phyloP scores from a whole-genome alignment of 768 basidiomycete genomes.

The Lactarius hengduanensis region DNA sequence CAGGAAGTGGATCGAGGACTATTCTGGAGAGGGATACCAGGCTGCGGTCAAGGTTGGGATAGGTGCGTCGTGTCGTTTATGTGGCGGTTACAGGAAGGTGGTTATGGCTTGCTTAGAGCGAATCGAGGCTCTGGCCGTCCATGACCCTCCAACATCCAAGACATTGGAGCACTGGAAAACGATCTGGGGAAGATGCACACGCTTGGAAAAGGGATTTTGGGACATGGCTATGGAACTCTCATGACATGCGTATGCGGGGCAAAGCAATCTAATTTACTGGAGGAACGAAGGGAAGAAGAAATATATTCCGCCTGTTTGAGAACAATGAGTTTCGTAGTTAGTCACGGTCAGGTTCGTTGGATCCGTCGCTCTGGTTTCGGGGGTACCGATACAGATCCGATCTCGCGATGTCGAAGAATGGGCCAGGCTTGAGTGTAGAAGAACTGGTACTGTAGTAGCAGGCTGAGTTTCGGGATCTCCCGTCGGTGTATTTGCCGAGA shows the following conservation, averaged over 20 bases:
- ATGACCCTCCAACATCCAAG: conserved; percentile 59
- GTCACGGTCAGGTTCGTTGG: not conserved
- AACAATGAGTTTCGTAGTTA: no score
- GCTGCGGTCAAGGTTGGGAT: conserved; percentile 69
- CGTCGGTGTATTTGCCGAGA: no score
- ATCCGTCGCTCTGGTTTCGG: no score
- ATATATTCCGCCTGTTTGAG: not conserved
- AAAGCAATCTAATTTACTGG: not conserved
- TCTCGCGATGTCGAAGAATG: no score
- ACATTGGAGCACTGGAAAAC: conserved; percentile 63
- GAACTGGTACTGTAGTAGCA: no score
- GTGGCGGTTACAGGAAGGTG: not conserved
- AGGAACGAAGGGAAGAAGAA: no score
- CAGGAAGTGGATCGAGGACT: conserved; percentile 74
- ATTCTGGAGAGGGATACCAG: conserved; percentile 70
- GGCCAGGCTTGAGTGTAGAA: no score
- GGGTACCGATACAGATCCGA: no score
- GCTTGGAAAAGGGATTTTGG: conserved; percentile 86
- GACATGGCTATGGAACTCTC: conserved; percentile 52
- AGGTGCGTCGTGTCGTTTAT: conserved; percentile 46
- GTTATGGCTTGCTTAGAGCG: conserved; percentile 47
- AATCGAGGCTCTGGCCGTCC: conserved; percentile 64
- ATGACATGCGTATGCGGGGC: conserved; percentile 6
- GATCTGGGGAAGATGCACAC: conserved; percentile 75
- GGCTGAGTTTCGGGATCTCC: no score